Evolutionary conservation across 495 filamentous ascomycete species (phyloP).

Genomic region (Geopyxis carbonaria): DNA sequence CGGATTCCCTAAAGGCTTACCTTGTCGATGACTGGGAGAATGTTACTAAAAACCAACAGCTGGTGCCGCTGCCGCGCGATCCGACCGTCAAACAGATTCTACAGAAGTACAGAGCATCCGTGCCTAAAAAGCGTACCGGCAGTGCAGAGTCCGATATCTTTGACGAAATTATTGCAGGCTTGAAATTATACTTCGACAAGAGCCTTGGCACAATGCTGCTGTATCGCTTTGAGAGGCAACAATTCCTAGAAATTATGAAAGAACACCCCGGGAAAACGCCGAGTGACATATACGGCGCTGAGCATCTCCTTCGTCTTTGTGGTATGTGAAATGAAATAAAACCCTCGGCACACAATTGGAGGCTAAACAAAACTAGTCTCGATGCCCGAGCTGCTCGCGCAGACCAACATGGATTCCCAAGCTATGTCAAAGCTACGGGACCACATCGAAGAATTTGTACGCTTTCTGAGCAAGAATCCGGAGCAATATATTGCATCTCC

Average conservation of each 20-base stretch:
- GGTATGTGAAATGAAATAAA: conserved; percentile 38
- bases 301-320: conserved; percentile 74
- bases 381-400: conserved; percentile 82
- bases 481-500: conserved; percentile 55
- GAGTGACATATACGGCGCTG: conserved; percentile 75
- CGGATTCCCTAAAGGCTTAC: conserved; percentile 71
- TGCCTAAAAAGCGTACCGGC: conserved; percentile 42
- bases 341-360: conserved; percentile 2
- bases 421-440: conserved; percentile 73
- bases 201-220: conserved; percentile 71
- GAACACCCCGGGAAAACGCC: conserved; percentile 38
- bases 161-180: conserved; percentile 66
- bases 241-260: conserved; percentile 57
- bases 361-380: conserved; percentile 39
- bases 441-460: conserved; percentile 62
- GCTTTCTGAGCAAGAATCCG: conserved; percentile 61
- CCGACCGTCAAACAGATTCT: conserved; percentile 61
- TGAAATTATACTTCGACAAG: conserved; percentile 84
- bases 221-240: conserved; percentile 79
- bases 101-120: conserved; percentile 53
- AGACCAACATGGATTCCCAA: conserved; percentile 93
- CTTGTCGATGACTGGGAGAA: conserved; percentile 99
- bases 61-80: conserved; percentile 65
- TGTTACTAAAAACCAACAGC: conserved; percentile 78
- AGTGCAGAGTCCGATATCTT: conserved; percentile 65